Evolutionary conservation across 345 rosid species (phyloP).

Genomic region (Eucalyptus polyanthemos): DNA sequence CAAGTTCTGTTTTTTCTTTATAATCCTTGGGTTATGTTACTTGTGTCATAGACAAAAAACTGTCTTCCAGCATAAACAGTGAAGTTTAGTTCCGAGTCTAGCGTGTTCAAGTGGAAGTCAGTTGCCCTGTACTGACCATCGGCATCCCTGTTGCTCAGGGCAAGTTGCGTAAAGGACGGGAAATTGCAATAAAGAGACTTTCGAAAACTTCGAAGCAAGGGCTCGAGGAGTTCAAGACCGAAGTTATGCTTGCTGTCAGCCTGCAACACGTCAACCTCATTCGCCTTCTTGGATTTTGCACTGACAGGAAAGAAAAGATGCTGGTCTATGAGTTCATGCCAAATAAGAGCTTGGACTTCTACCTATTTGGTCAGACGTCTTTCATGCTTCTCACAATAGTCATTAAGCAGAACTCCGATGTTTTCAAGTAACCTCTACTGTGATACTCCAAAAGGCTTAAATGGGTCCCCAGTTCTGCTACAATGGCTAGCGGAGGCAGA

Average conservation of each 20-base stretch:
- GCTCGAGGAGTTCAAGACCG: slow-evolving; percentile 14
- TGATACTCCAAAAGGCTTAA: not conserved
- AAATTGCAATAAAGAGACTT: slow-evolving; percentile 31
- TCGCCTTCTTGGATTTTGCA: slow-evolving; percentile 17
- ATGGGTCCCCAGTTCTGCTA: not conserved
- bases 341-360: slow-evolving; percentile 16
- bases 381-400: not conserved
- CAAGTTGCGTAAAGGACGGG: slow-evolving; percentile 2
- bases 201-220: slow-evolving; percentile 28
- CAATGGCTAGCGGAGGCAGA: not conserved
- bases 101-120: not conserved
- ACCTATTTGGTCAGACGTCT: slow-evolving; percentile 7
- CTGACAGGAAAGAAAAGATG: slow-evolving; percentile 19
- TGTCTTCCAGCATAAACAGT: not conserved
- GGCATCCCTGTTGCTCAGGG: not conserved
- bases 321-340: slow-evolving; percentile 26
- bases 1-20: too few species aligned
- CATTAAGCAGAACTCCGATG: not conserved
- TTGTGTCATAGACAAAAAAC: not conserved
- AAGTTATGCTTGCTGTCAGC: slow-evolving; percentile 15
- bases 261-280: slow-evolving; percentile 30
- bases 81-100: not conserved
- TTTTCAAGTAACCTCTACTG: not conserved
- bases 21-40: not conserved
- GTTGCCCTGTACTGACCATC: not conserved